phyloP scores from a whole-genome alignment of 805 yeast genomes.

The Saturnispora dispora region DNA sequence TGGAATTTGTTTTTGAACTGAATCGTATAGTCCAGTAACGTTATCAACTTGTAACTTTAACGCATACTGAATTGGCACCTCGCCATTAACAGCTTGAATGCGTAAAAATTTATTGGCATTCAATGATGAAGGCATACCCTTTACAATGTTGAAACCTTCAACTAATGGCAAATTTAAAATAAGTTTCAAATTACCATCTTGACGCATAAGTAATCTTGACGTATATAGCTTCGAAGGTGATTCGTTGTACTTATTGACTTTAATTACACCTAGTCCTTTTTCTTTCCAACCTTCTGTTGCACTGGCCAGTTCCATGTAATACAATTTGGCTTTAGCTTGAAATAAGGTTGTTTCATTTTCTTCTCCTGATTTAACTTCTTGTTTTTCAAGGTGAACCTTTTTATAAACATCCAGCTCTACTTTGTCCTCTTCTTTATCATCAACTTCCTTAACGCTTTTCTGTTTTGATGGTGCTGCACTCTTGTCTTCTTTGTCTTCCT shows the following conservation, averaged over 20 bases:
- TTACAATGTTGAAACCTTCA: constrained; percentile 49
- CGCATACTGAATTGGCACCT: constrained; percentile 75
- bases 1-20: constrained; percentile 32
- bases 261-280: constrained; percentile 84
- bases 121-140: constrained; percentile 83
- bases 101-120: constrained; percentile 78
- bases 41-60: constrained; percentile 56
- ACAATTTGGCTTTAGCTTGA: constrained; percentile 68
- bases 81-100: constrained; percentile 54
- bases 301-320: constrained; percentile 58
- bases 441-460: constrained; percentile 10
- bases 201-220: constrained; percentile 80
- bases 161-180: constrained; percentile 67
- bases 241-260: constrained; percentile 43
- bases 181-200: constrained; percentile 76
- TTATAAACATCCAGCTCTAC: constrained; percentile 30
- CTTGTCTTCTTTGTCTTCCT: constrained; percentile 7
- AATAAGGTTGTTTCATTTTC: constrained; percentile 69
- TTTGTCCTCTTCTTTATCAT: constrained; percentile 18
- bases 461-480: constrained; percentile 4
- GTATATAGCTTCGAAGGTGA: constrained; percentile 29
- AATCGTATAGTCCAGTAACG: constrained; percentile 49
- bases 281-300: constrained; percentile 87
- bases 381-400: constrained; percentile 52
- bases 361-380: constrained; percentile 74